Base-by-base conservation (phyloP, 2,329 filamentous ascomycete genomes). In the Alternaria longipes region DNA sequence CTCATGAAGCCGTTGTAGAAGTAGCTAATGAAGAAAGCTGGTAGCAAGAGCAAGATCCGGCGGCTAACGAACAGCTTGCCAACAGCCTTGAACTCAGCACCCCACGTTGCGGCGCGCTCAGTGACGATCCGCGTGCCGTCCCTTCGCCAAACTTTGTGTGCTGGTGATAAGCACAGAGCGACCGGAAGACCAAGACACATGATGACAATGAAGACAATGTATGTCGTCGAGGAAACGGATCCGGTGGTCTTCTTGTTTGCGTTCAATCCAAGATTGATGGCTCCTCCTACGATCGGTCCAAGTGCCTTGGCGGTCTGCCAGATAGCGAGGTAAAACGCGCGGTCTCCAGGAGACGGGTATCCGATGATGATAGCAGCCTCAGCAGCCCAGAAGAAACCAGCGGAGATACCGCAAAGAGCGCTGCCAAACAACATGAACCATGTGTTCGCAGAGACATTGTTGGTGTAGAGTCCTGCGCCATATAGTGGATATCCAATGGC, bases 181-280 rank as follows among this genome's bases (percentile, higher is more conserved):
- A 83, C 72, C 8, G 80, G 73, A 0, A 82, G 74, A 1, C 81
- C 82, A 0, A 84, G 75, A 54, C 80, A 83, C 68, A 83, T 82
- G 45, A 84, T 81, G 20, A 80, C 81, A 46, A 84, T 81, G 54
- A 84, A 83, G 11, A 77, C 79, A 24, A 83, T 77, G 59, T 83
- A 83, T 0, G 81, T 83, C 11, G 79, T 69, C 16, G 74, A 76
- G 0, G 73, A 73, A 0, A 81, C 76, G n/a, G 78, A 77, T 18
- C 81, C 81, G 2, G 71, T 67, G 0, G 79, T 76, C 22, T 77
- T 74, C 11, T 73, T 67, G 36, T 73, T 73, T 28, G 77, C 73
- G 63, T 84, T 86, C 9, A 86, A 67, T 0, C 79, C 84, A 2
- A 86, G 74, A 20, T 82, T 82, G 62, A 85, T 84, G 2, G 82